Conservation (phyloP, 805 yeast species). For the Saturnispora hagleri region DNA sequence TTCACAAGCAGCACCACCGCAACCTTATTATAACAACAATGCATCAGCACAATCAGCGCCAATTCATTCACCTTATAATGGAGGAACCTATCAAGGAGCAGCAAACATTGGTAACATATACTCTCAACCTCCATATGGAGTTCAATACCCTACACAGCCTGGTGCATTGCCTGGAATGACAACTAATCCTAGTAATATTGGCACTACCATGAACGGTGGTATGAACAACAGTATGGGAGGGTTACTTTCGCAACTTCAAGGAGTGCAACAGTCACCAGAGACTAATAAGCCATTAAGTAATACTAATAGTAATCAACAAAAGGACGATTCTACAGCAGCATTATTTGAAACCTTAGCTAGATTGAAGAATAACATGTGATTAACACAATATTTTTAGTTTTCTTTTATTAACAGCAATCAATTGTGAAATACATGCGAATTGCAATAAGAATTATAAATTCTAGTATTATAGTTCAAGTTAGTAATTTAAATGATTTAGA, state of each 20-base stretch:
- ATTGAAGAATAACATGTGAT: constrained; percentile 29
- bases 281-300: neutral
- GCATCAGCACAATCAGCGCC: constrained; percentile 13
- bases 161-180: constrained; percentile 9
- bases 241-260: constrained; percentile 8
- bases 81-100: constrained; percentile 7
- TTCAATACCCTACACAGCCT: constrained; percentile 6
- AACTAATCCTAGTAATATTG: neutral
- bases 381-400: neutral
- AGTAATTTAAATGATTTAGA: no score
- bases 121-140: constrained; percentile 7
- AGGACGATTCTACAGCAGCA: constrained; percentile 25
- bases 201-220: neutral
- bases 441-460: neutral
- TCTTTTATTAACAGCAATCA: neutral
- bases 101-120: constrained; percentile 10
- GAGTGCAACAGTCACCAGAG: neutral
- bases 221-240: constrained; percentile 6
- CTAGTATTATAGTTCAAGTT: neutral
- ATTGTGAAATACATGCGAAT: neutral
- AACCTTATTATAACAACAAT: constrained; percentile 1
- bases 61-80: constrained; percentile 15
- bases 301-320: neutral
- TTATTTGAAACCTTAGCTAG: constrained; percentile 31
- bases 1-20: constrained; percentile 4